Evolutionary conservation across 768 basidiomycete genomes (phyloP).

Genomic region (Pleurotus pulmonarius): DNA sequence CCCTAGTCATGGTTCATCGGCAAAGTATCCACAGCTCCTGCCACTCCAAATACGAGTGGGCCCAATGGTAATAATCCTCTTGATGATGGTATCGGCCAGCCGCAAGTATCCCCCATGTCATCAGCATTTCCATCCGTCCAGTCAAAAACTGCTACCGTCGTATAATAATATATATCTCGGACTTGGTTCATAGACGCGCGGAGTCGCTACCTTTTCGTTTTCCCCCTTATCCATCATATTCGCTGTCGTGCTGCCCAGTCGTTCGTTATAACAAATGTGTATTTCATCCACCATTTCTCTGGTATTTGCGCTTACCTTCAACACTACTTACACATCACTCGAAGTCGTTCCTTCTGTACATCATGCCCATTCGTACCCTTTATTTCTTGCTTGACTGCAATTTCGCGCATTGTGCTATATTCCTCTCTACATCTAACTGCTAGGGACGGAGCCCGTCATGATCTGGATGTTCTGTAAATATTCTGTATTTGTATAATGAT

Average conservation of each 20-base stretch:
- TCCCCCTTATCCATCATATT: neutral
- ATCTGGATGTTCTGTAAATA: neutral
- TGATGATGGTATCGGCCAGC: constrained; percentile 39
- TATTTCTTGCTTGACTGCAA: neutral
- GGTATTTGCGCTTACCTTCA: neutral
- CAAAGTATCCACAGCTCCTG: constrained; percentile 56
- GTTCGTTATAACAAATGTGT: constrained; percentile 1
- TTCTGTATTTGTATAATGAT: neutral
- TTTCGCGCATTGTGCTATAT: neutral
- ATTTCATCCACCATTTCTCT: neutral
- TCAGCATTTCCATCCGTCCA: constrained; percentile 69
- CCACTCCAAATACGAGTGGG: constrained; percentile 40
- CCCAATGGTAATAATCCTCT: constrained; percentile 24
- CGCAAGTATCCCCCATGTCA: constrained; percentile 75
- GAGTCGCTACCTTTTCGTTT: neutral
- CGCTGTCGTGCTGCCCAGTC: neutral
- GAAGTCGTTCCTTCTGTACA: constrained; percentile 9
- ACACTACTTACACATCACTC: constrained; percentile 6
- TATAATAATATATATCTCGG: neutral
- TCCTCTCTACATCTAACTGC: neutral
- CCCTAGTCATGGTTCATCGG: constrained; percentile 91
- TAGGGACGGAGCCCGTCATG: neutral
- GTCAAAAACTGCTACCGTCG: constrained; percentile 27
- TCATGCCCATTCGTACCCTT: neutral
- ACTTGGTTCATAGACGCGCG: neutral